Evolutionary conservation across 495 filamentous ascomycete genomes (phyloP).

Genomic region (Penicillium steckii): DNA sequence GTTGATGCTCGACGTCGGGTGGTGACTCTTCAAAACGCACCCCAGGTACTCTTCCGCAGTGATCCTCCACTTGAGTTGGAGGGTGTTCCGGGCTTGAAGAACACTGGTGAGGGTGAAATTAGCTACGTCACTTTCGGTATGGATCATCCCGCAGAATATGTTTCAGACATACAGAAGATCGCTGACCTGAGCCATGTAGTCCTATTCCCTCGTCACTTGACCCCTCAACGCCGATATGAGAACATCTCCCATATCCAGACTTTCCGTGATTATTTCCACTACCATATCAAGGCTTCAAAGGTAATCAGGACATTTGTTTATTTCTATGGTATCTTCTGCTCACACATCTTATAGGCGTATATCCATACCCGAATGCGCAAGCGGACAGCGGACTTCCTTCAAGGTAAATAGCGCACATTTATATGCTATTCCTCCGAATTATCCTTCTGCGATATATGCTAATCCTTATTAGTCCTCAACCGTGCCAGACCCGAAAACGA

Average conservation of each 20-base stretch:
- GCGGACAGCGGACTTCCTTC: constrained; percentile 95
- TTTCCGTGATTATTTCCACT: constrained; percentile 99
- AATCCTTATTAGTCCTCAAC: constrained; percentile 65
- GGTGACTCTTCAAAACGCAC: constrained; percentile 89
- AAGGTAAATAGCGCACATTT: constrained; percentile 63
- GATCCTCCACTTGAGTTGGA: constrained; percentile 92
- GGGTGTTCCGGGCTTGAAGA: constrained; percentile 76
- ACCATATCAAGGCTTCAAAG: constrained; percentile 99
- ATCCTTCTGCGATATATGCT: constrained; percentile 15
- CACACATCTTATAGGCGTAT: constrained; percentile 62
- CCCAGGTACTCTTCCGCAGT: constrained; percentile 95
- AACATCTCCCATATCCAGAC: constrained; percentile 99
- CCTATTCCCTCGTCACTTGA: constrained; percentile 92
- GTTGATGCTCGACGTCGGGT: constrained; percentile 87
- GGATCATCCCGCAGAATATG: constrained; percentile 4
- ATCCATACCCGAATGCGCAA: constrained; percentile 98
- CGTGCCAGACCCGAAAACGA: constrained; percentile 90
- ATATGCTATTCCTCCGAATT: not conserved
- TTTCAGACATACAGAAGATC: not conserved
- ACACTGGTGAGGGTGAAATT: constrained; percentile 70
- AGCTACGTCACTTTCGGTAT: constrained; percentile 98
- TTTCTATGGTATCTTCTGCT: not conserved
- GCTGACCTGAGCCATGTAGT: constrained; percentile 53
- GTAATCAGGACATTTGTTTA: constrained; percentile 33
- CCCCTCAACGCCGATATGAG: constrained; percentile 82